These are phyloP conservation scores for Didymella pomorum DNA, from an alignment of 2,329 filamentous ascomycete genomes.

Conservation along the genomic window DNA sequence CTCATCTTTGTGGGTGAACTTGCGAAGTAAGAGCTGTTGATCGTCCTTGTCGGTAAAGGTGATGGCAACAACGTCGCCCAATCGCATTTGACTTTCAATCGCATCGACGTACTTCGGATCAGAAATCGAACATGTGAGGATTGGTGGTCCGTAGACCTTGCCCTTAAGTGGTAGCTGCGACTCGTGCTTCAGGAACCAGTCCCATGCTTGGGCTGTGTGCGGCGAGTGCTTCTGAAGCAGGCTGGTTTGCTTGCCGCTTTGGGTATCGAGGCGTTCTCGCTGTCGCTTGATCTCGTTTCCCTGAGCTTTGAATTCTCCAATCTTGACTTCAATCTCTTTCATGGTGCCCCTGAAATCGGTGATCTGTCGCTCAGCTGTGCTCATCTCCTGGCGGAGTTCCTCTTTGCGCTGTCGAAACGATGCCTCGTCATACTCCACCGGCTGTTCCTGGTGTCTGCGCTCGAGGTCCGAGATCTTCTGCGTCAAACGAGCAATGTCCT, in stretches of 20 bases:
- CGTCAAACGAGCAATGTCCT: conserved; percentile 42
- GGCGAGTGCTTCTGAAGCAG: conserved; percentile 68
- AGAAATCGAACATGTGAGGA: conserved; percentile 81
- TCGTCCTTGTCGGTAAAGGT: conserved; percentile 80
- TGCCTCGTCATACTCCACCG: conserved; percentile 71
- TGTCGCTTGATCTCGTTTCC: conserved; percentile 36
- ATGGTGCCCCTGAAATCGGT: conserved; percentile 54
- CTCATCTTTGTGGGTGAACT: conserved; percentile 61
- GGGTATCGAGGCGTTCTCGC: conserved; percentile 36
- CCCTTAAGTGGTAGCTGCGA: conserved; percentile 68
- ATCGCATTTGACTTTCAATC: conserved; percentile 65
- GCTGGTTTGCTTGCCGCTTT: conserved; percentile 55
- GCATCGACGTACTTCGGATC: conserved; percentile 71
- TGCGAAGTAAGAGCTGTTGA: conserved; percentile 73
- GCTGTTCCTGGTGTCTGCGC: conserved; percentile 67
- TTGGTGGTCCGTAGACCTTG: conserved; percentile 80
- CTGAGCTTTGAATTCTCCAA: conserved; percentile 29
- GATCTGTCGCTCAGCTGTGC: conserved; percentile 55
- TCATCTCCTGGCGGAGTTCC: conserved; percentile 66
- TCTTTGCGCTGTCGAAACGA: conserved; percentile 77
- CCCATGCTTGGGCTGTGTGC: conserved; percentile 76
- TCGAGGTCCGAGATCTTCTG: conserved; percentile 69
- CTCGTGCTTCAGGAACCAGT: conserved; percentile 80
- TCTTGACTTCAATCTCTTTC: conserved; percentile 28
- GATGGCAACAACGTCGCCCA: conserved; percentile 66